Evolutionary conservation across 2,329 filamentous ascomycete species (phyloP).

Genomic region (Xylariaceae sp.): DNA sequence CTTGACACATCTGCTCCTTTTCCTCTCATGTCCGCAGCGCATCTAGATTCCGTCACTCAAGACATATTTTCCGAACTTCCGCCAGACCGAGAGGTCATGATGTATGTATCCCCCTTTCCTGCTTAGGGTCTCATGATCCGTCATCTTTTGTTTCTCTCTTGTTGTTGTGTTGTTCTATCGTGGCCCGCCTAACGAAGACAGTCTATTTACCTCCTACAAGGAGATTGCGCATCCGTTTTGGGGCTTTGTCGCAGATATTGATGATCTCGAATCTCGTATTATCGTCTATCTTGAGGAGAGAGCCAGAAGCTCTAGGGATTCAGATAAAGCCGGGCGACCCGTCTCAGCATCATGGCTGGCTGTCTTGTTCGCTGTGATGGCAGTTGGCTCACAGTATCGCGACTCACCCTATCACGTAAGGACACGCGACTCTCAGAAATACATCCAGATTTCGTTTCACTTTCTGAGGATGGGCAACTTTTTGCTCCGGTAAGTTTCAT

Average conservation of each 20-base stretch:
- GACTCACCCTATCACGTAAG: conserved; percentile 59
- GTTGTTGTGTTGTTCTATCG: neutral
- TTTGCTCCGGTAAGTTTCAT: conserved; percentile 44
- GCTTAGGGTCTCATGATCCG: neutral
- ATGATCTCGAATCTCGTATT: conserved; percentile 58
- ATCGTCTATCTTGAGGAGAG: conserved; percentile 62
- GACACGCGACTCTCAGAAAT: conserved; percentile 54
- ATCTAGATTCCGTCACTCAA: conserved; percentile 54
- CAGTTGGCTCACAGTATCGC: conserved; percentile 61
- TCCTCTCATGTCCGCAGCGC: conserved; percentile 59
- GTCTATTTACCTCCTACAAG: conserved; percentile 61
- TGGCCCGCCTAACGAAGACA: conserved; percentile 26
- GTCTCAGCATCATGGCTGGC: conserved; percentile 62
- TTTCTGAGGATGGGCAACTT: conserved; percentile 61
- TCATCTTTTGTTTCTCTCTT: no score
- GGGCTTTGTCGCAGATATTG: conserved; percentile 62
- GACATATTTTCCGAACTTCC: conserved; percentile 59
- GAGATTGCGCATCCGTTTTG: conserved; percentile 63
- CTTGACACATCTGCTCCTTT: conserved; percentile 62
- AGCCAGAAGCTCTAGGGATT: conserved; percentile 48
- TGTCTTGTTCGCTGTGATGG: conserved; percentile 60
- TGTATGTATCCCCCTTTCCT: conserved; percentile 40
- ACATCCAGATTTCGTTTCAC: conserved; percentile 60
- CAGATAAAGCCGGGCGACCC: conserved; percentile 42
- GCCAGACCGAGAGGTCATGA: conserved; percentile 61